Percentiles rank a stretch among this genome's conserved stretches.
These are phyloP conservation scores for Pseudozyma sp. DNA, from an alignment of 1,284 basidiomycete genomes.

Conservation along the genomic window DNA sequence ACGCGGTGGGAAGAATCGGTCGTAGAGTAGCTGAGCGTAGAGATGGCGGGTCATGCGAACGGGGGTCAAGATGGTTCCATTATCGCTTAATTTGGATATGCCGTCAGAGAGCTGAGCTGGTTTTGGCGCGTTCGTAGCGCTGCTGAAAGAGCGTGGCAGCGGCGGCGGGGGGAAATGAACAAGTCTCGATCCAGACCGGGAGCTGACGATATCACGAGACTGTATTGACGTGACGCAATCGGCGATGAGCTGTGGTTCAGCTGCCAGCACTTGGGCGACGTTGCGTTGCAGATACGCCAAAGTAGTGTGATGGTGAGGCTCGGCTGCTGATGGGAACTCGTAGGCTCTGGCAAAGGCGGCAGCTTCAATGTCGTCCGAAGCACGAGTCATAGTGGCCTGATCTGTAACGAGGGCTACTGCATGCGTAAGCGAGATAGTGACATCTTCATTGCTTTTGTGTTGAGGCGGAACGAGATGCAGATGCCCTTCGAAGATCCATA, in stretches of 20 bases:
- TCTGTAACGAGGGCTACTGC: conserved; percentile 72
- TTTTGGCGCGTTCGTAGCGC: no score
- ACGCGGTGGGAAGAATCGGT: conserved; percentile 91
- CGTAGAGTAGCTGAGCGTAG: conserved; percentile 90
- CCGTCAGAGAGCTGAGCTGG: no score
- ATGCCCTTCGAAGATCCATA: conserved; percentile 86
- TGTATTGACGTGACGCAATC: conserved; percentile 72
- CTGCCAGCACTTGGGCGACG: conserved; percentile 78
- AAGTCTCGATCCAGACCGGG: conserved; percentile 86
- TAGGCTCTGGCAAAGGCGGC: conserved; percentile 46
- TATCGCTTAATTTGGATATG: background rate
- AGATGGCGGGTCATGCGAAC: conserved; percentile 57
- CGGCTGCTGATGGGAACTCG: conserved; percentile 76
- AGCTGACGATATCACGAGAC: conserved; percentile 42
- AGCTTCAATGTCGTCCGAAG: conserved; percentile 64
- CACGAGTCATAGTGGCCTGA: conserved; percentile 73
- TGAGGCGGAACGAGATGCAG: conserved; percentile 86
- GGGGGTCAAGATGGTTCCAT: conserved; percentile 23
- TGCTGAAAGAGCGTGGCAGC: no score
- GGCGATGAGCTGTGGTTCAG: conserved; percentile 79
- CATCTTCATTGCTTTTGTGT: conserved; percentile 73
- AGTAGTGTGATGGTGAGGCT: conserved; percentile 78
- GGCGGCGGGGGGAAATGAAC: conserved; percentile 83
- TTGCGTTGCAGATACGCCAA: conserved; percentile 83
- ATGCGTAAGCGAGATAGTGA: conserved; percentile 69